Evolutionary conservation across 2,329 filamentous ascomycete species (phyloP), one percentile per base, ranked within the genome.

Genomic region (Colletotrichum lupini): DNA sequence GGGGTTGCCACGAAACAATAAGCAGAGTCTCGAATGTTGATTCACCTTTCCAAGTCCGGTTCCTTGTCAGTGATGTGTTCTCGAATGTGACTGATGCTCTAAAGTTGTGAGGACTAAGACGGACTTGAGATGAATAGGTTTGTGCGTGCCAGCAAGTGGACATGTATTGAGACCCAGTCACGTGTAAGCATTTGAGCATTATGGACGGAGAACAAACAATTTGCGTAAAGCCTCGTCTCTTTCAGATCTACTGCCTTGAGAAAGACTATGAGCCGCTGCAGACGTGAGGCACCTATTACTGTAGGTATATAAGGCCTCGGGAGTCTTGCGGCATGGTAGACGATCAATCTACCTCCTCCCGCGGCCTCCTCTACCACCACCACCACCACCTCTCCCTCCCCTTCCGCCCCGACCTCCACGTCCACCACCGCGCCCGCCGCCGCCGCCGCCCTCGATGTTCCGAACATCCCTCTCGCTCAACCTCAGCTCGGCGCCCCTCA

Each of bases 381-480:
- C 84, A 75, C 79, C 80, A 76, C 82, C 84, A 76, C 76, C 76
- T 77, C 73, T 77, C 76, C 75, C 79, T 68, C 80, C 79, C 78
- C 79, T 79, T 5, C 77, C 75, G 6, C 79, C 76, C 14, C 57
- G 32, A 14, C 62, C 53, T 9, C 57, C 22, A 49, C 75, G 66
- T 9, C 64, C 72, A 32, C 61, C 72, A 32, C 73, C 68, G 12
- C 74, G 55, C 5, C 72, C 60, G 30, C 71, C 61, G 24, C 66
- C 83, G 0, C 91, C 83, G 59, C 83, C 83, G 0, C 91, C 91
- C 77, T 93, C 89, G 75, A 97, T 94, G 68, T 88, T 89, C 76
- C 85, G 87, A 8, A 98, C 89, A 82, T 98, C 96, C 77, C 88
- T 89, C 79, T 92, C 91, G 79, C 92, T 97, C 77, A 98, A 83